Conservation (phyloP, 331 rosid species). For the Pyrus hybrid region DNA sequence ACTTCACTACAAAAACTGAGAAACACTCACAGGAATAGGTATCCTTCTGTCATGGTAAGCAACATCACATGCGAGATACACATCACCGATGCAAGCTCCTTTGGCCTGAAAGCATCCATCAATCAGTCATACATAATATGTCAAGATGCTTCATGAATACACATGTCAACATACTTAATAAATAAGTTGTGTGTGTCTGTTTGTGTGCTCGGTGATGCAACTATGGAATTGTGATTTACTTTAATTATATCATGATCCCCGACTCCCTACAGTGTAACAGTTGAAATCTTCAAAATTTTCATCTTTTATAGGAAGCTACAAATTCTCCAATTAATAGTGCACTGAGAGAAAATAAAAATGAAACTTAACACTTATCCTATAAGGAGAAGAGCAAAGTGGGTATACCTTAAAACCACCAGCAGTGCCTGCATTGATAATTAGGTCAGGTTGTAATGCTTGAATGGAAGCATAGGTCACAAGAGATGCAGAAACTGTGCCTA, state of each 20-base stretch:
- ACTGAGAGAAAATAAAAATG: neutral
- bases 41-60: constrained; percentile 98
- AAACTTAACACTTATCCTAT: neutral
- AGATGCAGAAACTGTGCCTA: constrained; percentile 79
- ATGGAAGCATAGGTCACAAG: constrained; percentile 88
- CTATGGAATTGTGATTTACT: neutral
- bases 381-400: neutral
- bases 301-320: neutral
- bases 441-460: constrained; percentile 74
- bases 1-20: neutral
- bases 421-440: constrained; percentile 94
- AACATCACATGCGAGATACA: constrained; percentile 62
- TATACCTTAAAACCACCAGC: constrained; percentile 91
- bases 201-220: neutral
- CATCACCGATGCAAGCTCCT: constrained; percentile 80
- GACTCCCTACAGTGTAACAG: neutral
- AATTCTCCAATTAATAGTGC: neutral
- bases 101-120: constrained; percentile 54
- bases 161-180: neutral
- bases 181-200: neutral
- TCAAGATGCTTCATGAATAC: neutral
- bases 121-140: constrained; percentile 1
- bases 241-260: neutral
- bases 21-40: constrained; percentile 88
- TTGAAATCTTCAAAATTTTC: neutral